Evolutionary conservation across 2,329 filamentous ascomycete species (phyloP).

Genomic region (Colletotrichum somersetense): DNA sequence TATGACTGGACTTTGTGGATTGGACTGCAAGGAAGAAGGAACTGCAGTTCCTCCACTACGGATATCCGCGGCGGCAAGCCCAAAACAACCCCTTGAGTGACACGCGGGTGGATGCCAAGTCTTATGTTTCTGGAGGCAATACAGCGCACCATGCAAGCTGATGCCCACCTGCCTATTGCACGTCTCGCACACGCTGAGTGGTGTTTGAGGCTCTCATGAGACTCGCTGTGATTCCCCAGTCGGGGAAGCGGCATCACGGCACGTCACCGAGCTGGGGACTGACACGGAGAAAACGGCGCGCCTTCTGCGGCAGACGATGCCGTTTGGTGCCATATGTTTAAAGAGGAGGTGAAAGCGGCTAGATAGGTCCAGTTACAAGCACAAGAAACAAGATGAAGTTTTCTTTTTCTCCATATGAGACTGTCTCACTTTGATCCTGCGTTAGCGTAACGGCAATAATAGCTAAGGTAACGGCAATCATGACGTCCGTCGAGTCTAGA

Average conservation of each 20-base stretch:
- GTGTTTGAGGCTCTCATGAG: constrained; percentile 19
- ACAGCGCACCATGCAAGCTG: not conserved
- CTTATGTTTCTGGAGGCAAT: constrained; percentile 15
- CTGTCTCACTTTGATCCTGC: not conserved
- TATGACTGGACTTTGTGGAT: constrained; percentile 2
- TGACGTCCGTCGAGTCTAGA: not conserved
- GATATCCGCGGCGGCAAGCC: constrained; percentile 8
- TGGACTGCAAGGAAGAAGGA: constrained; percentile 24
- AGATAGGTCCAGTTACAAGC: not conserved
- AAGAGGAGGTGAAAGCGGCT: not conserved
- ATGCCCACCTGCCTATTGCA: constrained; percentile 3
- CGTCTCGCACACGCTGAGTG: constrained; percentile 12
- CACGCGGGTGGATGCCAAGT: constrained; percentile 17
- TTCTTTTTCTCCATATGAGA: not conserved
- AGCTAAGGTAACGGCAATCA: not conserved
- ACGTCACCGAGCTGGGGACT: not conserved
- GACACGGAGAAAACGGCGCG: not conserved
- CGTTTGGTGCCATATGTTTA: not conserved
- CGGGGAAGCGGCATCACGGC: not conserved
- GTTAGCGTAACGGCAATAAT: not conserved
- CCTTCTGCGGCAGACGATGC: not conserved
- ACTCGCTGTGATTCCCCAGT: not conserved
- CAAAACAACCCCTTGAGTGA: constrained; percentile 32
- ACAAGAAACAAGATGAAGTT: not conserved
- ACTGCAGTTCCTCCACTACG: constrained; percentile 17